Conservation (phyloP, 169 alveolate species). For the Eimeria tenella region DNA sequence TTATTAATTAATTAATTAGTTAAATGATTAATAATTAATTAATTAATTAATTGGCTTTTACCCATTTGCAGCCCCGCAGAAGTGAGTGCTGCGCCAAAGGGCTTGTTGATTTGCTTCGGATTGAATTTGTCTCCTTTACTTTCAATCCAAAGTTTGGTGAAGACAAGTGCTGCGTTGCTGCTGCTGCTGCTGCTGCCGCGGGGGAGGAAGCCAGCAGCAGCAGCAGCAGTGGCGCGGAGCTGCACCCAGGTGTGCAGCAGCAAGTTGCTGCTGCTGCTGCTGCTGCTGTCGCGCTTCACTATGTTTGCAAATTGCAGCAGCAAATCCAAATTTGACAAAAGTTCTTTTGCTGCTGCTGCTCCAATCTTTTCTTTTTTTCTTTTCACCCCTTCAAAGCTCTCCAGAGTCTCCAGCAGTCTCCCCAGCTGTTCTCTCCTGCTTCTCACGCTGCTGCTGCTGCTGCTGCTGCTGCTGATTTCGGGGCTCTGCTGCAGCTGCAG, state of each 20-base stretch:
- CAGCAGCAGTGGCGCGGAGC: not conserved
- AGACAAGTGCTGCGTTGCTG: not conserved
- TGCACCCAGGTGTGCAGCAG: conserved; percentile 56
- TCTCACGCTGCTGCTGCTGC: too few species aligned
- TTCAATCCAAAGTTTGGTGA: conserved; percentile 69
- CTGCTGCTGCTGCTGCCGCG: not conserved
- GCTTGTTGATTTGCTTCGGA: conserved; percentile 17
- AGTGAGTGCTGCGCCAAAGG: conserved; percentile 53
- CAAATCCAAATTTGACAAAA: not conserved
- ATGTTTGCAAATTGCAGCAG: conserved; percentile 7
- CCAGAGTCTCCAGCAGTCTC: too few species aligned
- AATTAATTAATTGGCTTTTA: not conserved
- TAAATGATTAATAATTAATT: too few species aligned
- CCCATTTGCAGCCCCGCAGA: conserved; percentile 64
- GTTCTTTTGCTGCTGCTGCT: too few species aligned
- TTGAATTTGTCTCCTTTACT: not conserved
- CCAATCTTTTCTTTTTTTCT: not conserved
- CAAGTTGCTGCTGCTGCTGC: conserved; percentile 18
- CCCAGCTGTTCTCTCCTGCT: too few species aligned
- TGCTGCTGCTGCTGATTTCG: too few species aligned
- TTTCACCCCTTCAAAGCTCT: not conserved
- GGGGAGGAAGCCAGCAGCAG: conserved; percentile 57
- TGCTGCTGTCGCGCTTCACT: conserved; percentile 19
- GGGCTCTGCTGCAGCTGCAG: too few species aligned
- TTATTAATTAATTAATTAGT: too few species aligned